A percentile compares a stretch with the other conserved stretches of the same genome.
Evolutionary conservation across 352 stramenopile species (phyloP).

Genomic region (Phytophthora kernoviae): DNA sequence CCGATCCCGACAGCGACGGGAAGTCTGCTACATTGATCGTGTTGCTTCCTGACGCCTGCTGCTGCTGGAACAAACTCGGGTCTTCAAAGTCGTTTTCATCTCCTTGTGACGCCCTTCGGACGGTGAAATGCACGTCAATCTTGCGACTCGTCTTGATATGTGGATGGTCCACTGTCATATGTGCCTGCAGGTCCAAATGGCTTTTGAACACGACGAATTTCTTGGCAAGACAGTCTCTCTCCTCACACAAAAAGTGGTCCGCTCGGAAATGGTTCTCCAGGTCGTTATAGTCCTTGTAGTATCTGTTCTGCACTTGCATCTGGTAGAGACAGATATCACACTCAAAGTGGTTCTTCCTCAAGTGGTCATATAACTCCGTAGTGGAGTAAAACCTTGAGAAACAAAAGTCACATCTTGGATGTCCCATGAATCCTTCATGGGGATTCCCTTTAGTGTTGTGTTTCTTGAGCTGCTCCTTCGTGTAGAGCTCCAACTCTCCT

Average conservation of each 20-base stretch:
- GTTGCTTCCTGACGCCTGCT: conserved; percentile 18
- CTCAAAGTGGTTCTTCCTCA: conserved; percentile 93
- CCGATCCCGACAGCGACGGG: conserved; percentile 62
- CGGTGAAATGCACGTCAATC: conserved; percentile 88
- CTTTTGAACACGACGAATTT: conserved; percentile 92
- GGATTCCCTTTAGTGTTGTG: conserved; percentile 78
- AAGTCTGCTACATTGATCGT: conserved; percentile 89
- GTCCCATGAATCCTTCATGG: conserved; percentile 79
- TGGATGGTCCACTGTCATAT: conserved; percentile 84
- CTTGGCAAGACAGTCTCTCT: conserved; percentile 74
- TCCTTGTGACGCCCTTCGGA: conserved; percentile 61
- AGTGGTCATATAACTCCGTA: conserved; percentile 86
- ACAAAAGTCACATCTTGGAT: conserved; percentile 91
- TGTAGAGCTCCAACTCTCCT: conserved; percentile 75
- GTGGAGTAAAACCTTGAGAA: conserved; percentile 88
- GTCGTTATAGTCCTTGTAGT: conserved; percentile 93
- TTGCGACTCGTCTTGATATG: conserved; percentile 86
- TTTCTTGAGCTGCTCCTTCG: conserved; percentile 75
- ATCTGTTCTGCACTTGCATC: conserved; percentile 82
- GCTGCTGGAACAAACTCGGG: conserved; percentile 49
- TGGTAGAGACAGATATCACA: conserved; percentile 90
- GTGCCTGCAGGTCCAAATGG: conserved; percentile 85
- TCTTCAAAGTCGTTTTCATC: conserved; percentile 57
- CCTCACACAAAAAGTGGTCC: conserved; percentile 90
- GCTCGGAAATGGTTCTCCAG: conserved; percentile 91